Conservation (phyloP, 2,329 filamentous ascomycete species). For the Byssochlamys sp. region DNA sequence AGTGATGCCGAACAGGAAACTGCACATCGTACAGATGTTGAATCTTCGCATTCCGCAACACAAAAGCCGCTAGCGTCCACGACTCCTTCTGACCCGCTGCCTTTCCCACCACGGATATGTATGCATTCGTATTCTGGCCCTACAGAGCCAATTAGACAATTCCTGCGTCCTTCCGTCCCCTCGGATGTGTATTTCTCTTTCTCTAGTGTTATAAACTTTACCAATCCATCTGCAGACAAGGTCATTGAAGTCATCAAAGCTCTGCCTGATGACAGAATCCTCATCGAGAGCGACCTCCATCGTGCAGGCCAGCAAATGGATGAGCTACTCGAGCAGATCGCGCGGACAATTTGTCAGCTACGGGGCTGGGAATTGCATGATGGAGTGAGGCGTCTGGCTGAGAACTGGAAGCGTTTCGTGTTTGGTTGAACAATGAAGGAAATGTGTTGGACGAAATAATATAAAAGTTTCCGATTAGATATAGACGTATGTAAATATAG, state of each 20-base stretch:
- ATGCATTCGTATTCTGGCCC: constrained; percentile 86
- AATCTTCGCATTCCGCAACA: constrained; percentile 2
- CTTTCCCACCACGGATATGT: constrained; percentile 80
- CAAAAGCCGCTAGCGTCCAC: background rate
- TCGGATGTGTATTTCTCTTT: constrained; percentile 79
- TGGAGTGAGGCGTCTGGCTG: constrained; percentile 57
- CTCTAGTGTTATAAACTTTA: constrained; percentile 71
- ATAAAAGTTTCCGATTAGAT: background rate
- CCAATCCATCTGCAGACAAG: constrained; percentile 43
- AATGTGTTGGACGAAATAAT: background rate
- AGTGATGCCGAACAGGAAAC: constrained; percentile 16
- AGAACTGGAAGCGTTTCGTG: constrained; percentile 70
- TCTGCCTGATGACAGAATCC: constrained; percentile 66
- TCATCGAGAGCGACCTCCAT: constrained; percentile 87
- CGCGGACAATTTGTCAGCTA: constrained; percentile 63
- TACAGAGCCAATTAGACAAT: constrained; percentile 65
- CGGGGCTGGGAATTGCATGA: constrained; percentile 68
- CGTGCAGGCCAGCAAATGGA: constrained; percentile 76
- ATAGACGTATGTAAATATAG: background rate
- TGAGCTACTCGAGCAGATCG: constrained; percentile 60
- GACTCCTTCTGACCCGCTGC: constrained; percentile 34
- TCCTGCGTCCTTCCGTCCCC: constrained; percentile 63
- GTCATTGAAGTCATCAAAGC: constrained; percentile 58
- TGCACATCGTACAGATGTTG: background rate
- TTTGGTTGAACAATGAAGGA: constrained; percentile 42